Evolutionary conservation across 257 asterid genomes (phyloP).

Genomic region (Scutellaria galericulata): DNA sequence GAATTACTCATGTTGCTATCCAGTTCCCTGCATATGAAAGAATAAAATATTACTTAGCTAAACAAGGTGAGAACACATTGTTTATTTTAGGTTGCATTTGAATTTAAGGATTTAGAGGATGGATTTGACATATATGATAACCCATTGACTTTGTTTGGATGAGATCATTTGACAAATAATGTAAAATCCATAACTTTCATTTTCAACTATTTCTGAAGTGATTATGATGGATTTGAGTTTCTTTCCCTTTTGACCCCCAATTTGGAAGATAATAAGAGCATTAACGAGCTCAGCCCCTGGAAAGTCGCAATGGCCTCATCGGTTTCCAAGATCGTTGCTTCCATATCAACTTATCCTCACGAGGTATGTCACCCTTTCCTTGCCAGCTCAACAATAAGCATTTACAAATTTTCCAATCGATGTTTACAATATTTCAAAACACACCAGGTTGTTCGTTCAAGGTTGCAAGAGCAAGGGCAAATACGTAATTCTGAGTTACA

Average conservation of each 20-base stretch:
- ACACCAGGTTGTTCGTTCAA: conserved; percentile 85
- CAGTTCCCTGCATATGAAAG: conserved; percentile 96
- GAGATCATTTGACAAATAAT: neutral
- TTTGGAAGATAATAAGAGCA: conserved; percentile 62
- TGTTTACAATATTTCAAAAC: neutral
- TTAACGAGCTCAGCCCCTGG: conserved; percentile 59
- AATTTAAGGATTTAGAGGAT: neutral
- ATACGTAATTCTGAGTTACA: conserved; percentile 52
- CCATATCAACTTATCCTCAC: conserved; percentile 87
- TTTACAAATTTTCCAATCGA: neutral
- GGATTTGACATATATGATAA: neutral
- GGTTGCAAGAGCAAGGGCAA: conserved; percentile 97
- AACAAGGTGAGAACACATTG: conserved; percentile 54
- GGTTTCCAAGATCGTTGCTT: conserved; percentile 78
- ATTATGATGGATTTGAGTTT: neutral
- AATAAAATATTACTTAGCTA: conserved; percentile 77
- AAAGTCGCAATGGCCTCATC: conserved; percentile 91
- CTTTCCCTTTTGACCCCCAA: neutral
- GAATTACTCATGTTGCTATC: conserved; percentile 92
- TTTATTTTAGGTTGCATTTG: conserved; percentile 6
- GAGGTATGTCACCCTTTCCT: conserved; percentile 62
- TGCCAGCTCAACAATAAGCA: neutral
- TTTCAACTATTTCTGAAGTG: neutral
- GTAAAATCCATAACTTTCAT: neutral
- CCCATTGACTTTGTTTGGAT: neutral